Base-by-base conservation (phyloP, 2,329 filamentous ascomycete species). In the Stagonosporopsis chrysanthemi region DNA sequence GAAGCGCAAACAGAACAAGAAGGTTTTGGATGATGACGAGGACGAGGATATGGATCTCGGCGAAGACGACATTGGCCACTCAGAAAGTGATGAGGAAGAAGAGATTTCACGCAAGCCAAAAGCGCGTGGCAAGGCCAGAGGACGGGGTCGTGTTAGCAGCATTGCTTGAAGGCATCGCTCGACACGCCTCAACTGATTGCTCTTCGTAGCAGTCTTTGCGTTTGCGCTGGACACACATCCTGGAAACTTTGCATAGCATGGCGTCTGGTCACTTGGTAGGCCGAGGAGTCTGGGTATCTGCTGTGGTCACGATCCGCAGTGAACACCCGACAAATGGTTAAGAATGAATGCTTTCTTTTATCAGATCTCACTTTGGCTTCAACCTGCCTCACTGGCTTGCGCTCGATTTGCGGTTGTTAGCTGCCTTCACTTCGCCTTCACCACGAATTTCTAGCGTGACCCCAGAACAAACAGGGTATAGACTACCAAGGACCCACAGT, bases 11-110 rank as follows among this genome's bases (percentile, higher is more conserved):
- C 54, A 56, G 24, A 51, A 58, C 12, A 68, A 65, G 33, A 69
- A 67, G 51, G 60, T 49, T 8, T 56, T 63, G 14, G 28, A 49
- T 8, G 52, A 56, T 11, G 52, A 55, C 8, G 59, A 61, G 6
- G 61, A 60, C 6, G 67, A 67, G 19, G 63, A 61, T 22, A 67
- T 67, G 62, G 60, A 68, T 19, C 39, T 65, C 3, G 63, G 44
- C 7, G 66, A 68, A 39, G 70, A 72, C 45, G 71, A 72, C 33
- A 65, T 73, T 17, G 67, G 58, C 2, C 60, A 59, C 14, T 69
- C 63, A 22, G 70, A 72, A 33, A 69, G 71, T 31, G 63, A 71
- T 1, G 57, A 61, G 9, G 60, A 58, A 17, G 64, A 65, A 14
- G 62, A 62, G 19, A 61, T 56, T 8, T 59, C 65, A 8, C 63